Base-by-base conservation (phyloP, 176 grass and related monocot species). In the Bolboschoenus planiculmis region DNA sequence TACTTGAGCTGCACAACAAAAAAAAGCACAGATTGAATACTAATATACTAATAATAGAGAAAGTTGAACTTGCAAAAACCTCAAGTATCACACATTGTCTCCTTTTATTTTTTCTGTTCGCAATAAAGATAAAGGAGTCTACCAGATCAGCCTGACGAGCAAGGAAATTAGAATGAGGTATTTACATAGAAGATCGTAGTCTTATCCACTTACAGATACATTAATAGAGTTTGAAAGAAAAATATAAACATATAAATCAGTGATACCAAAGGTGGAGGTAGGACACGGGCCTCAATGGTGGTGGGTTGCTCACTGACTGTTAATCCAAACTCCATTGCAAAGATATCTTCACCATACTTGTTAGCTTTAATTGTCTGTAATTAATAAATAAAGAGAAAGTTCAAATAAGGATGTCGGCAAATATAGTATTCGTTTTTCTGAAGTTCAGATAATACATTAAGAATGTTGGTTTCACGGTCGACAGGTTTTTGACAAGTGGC, bases 241-340 rank as follows among this genome's bases (percentile, higher is more conserved):
- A 79, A 36, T 56, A 34, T 33, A 10, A 79, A 54, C 51, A 79
- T 55, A 9, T 54, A 10, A 36, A 36, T 31, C 18, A 48, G 13
- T 21, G 53, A 2, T 62, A 81, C 78, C 79, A 23, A 20, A 29
- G 79, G 79, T 23, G 79, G 57, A 64, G 34, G 56, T 6, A 81
- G 79, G 29, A 81, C 35, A 47, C 79, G 35, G 18, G 79, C 56
- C 40, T 81, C 36, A 30, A 81, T 27, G 14, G 23, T 29, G 57
- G 79, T 61, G 55, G 58, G 21, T 43, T 44, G 79, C 21, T 63
- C 37, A 10, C 58, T 61, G 58, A 81, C 39, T 47, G 44, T 89
- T 74, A 97, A 90, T 7, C 89, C 92, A 10, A 97, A 97, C 63
- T 97, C 94, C 4, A 55, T 83, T 33, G 88, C 92, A 57, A 76